phyloP scores from a whole-genome alignment of 257 asterid genomes.

The Solanum okadae region DNA sequence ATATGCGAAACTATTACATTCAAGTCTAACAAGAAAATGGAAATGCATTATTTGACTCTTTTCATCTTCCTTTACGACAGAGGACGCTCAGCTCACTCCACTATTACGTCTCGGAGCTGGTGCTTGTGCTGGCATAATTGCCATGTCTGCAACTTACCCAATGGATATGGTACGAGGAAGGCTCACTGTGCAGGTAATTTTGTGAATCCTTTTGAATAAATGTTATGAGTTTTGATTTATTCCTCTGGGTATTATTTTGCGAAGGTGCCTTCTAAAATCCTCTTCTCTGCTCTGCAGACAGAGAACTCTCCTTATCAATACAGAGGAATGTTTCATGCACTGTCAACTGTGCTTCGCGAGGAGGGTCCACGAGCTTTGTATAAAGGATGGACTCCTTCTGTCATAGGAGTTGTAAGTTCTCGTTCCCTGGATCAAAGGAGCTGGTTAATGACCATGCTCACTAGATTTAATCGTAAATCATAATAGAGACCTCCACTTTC shows the following conservation, averaged over 20 bases:
- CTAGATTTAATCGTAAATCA: not conserved
- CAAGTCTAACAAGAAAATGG: not conserved
- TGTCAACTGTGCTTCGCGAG: slow-evolving; percentile 93
- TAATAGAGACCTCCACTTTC: not conserved
- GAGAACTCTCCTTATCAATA: slow-evolving; percentile 83
- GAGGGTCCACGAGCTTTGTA: slow-evolving; percentile 94
- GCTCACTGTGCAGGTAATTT: slow-evolving; percentile 77
- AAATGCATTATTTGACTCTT: not conserved
- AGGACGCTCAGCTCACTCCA: slow-evolving; percentile 82
- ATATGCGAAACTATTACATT: not conserved
- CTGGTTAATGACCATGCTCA: not conserved
- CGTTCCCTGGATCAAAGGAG: not conserved
- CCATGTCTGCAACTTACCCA: slow-evolving; percentile 98
- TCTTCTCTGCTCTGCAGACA: slow-evolving; percentile 45
- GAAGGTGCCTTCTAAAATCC: not conserved
- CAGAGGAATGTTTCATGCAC: slow-evolving; percentile 91
- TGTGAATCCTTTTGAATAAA: not conserved
- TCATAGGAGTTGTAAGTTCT: slow-evolving; percentile 91
- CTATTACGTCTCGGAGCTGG: slow-evolving; percentile 89
- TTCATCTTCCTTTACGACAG: slow-evolving; percentile 23
- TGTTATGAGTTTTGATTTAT: not conserved
- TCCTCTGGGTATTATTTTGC: not conserved
- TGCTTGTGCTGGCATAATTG: slow-evolving; percentile 97
- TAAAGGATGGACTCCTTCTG: slow-evolving; percentile 99
- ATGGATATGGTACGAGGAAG: slow-evolving; percentile 98